Base-by-base conservation (phyloP, 805 yeast genomes). In the Wickerhamomyces alni region DNA sequence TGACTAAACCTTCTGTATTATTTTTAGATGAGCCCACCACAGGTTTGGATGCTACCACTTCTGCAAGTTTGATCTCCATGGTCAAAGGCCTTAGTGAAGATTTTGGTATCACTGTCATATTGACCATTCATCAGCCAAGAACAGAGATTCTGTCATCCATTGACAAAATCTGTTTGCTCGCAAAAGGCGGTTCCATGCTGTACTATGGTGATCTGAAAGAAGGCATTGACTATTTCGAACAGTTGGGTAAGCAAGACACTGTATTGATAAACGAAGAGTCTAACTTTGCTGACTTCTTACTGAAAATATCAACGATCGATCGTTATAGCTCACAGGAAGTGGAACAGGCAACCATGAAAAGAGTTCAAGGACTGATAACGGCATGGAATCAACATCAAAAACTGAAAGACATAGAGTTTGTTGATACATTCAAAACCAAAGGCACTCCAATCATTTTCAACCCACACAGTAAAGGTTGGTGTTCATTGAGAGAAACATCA, bases 1-100 rank as follows among this genome's bases (percentile, higher is more conserved):
- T 87, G 35, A 74, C 84, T 6, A 82, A 79, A 46, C 95, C 95
- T 0, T 76, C 88, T 0, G 64, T 87, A 2, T 59, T 87, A 43
- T 86, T 86, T 51, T 60, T 87, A 32, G 96, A 87, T 57, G 95
- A 87, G 51, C 95, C 95, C 6, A 87, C 95, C 1, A 86, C 95
- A 0, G 95, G 95, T 1, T 62, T 87, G 26, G 95, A 87, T 58
- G 80, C 94, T 5, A 78, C 77, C 44, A 79, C 88, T 11, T 89
- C 95, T 0, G 74, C 69, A 46, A 62, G 78, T 40, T 65, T 87
- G 27, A 72, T 87, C 13, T 64, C 70, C 33, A 75, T 86, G 0
- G 67, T 87, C 39, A 74, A 77, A 47, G 68, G 73, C 41, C 63
- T 82, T 27, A 46, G 52, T 24, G 78, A 85, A 1, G 58, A 62